Base-by-base conservation (phyloP, 2,329 filamentous ascomycete genomes). In the Beauveria brongniartii region DNA sequence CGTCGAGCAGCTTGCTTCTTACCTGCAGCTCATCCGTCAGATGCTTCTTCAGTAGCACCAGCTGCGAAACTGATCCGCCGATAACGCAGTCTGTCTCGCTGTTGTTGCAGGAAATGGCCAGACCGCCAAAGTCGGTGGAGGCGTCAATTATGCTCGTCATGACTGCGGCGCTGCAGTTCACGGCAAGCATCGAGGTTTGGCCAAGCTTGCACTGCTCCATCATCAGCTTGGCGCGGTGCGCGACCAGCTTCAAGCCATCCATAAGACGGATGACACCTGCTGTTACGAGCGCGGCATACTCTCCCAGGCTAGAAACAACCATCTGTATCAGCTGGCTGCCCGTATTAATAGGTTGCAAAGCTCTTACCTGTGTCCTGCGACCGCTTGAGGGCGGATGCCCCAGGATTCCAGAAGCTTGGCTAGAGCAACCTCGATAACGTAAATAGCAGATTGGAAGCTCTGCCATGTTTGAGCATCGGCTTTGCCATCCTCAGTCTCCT, bases 101-200 rank as follows among this genome's bases (percentile, higher is more conserved):
- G 50, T 73, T 74, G 44, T 67, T 63, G 61, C 72, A 74, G 6
- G 72, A 68, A 24, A 74, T 63, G 20, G 46, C 24, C 5, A 69
- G 30, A 5, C 57, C 63, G 8, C 44, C n/a, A 28, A 65, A 60
- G n/a, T 59, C 44, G 16, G 53, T 12, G 9, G 28, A n/a, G 3
- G 24, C 34, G 24, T 52, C 50, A 44, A 56, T 30, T 5, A 43
- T n/a, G 7, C 46, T 44, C 10, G n/a, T 65, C 14, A 71, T 61
- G 14, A 63, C 59, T 12, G 61, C 59, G 14, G 41, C 41, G 20
- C 37, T 47, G 20, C 56, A 52, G 48, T 63, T 65, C n/a, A 63
- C 65, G 12, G 65, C 61, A 10, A 69, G 50, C 67, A 69, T 69
- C 20, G 64, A 62, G 3, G 65, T 64, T 18, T 56, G 55, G 22